These are phyloP conservation scores for Epichloe aotearoae DNA, from an alignment of 2,329 filamentous ascomycete genomes.

Conservation along the genomic window DNA sequence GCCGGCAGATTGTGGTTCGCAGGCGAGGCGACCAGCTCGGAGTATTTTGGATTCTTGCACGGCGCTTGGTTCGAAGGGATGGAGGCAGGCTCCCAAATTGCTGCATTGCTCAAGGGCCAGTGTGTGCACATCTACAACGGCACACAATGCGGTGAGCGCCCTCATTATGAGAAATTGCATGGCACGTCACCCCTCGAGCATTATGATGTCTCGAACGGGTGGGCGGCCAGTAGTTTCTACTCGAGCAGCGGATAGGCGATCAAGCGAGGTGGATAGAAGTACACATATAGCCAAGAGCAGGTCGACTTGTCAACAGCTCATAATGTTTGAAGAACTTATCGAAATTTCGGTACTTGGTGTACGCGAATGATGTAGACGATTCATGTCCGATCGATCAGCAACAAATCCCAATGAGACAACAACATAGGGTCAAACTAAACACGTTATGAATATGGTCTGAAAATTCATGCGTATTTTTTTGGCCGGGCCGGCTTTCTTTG, in stretches of 20 bases:
- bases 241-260: not conserved
- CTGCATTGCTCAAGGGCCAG: conserved; percentile 12
- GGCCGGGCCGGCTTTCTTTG: no score
- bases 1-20: conserved; percentile 49
- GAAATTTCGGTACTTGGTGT: no score
- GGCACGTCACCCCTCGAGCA: conserved; percentile 22
- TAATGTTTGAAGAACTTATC: no score
- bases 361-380: no score
- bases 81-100: conserved; percentile 31
- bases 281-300: not conserved
- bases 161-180: conserved; percentile 11
- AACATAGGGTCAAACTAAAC: no score
- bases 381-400: no score
- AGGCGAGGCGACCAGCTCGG: conserved; percentile 47
- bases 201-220: conserved; percentile 23
- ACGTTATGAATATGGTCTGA: no score
- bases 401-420: no score
- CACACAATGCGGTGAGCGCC: conserved; percentile 9
- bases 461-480: no score
- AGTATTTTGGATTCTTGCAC: conserved; percentile 55
- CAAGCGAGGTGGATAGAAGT: not conserved
- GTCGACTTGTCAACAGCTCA: not conserved
- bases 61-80: conserved; percentile 46
- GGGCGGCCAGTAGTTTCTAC: conserved; percentile 22
- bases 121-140: conserved; percentile 8